Conservation (phyloP, 495 filamentous ascomycete genomes). For the Xylaria cubensis region DNA sequence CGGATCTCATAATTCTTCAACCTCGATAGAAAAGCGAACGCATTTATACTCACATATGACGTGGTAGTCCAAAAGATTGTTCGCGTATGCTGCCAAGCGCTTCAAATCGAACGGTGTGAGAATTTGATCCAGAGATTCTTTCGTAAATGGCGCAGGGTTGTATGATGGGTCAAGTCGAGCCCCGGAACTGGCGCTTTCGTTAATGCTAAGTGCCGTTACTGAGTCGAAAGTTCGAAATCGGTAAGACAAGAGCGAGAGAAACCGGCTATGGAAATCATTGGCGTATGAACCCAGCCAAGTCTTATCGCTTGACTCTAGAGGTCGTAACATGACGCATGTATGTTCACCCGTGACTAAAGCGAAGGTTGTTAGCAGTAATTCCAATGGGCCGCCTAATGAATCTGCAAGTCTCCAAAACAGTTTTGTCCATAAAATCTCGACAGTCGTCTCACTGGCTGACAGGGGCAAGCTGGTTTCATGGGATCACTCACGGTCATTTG, state of each 20-base stretch:
- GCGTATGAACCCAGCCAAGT: constrained; percentile 90
- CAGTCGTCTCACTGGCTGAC: neutral
- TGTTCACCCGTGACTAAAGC: constrained; percentile 92
- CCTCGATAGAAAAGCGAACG: neutral
- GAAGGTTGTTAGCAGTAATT: neutral
- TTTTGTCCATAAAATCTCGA: neutral
- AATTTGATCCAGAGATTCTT: constrained; percentile 71
- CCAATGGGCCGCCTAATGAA: neutral
- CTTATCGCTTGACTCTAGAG: constrained; percentile 68
- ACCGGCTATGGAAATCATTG: constrained; percentile 90
- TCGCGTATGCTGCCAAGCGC: constrained; percentile 91
- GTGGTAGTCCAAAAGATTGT: constrained; percentile 96
- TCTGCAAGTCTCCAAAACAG: neutral
- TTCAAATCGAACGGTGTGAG: constrained; percentile 95
- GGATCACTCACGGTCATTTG: constrained; percentile 59
- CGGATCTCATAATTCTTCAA: neutral
- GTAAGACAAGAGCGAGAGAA: constrained; percentile 86
- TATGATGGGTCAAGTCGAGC: constrained; percentile 63
- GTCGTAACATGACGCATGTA: constrained; percentile 94
- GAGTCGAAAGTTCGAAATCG: constrained; percentile 88
- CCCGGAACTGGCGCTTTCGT: constrained; percentile 82
- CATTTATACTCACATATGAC: constrained; percentile 65
- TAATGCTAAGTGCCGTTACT: constrained; percentile 82
- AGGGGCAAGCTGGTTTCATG: neutral
- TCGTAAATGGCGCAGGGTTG: constrained; percentile 63